Base-by-base conservation (phyloP, 495 filamentous ascomycete genomes). In the Margaritispora aquatica region DNA sequence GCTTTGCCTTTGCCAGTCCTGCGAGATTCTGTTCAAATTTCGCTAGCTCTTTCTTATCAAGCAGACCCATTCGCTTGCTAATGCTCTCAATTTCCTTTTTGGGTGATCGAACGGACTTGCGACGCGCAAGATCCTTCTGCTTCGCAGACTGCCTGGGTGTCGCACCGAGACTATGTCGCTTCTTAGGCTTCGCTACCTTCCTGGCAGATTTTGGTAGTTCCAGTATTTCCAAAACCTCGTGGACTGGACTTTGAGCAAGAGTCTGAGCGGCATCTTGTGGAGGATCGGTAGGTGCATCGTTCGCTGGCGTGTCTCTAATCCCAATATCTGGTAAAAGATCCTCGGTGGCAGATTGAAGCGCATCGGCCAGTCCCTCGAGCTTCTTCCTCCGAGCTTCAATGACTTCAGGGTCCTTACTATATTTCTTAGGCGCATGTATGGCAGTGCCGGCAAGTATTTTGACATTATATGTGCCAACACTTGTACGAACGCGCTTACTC, bases 401-500 rank as follows among this genome's bases (percentile, higher is more conserved):
- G 5, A 26, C 59, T 26, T 22, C 47, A 21, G 34, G 41, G 26
- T 67, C 44, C 49, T 64, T 67, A 36, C 60, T 48, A 36, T 38
- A 65, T 36, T 65, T 63, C 51, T 63, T 65, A 70, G 70, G 60
- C 65, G 60, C 74, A 56, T 78, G 74, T 34, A 66, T 64, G 17
- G 70, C 71, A 19, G 75, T 81, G 17, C 79, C 77, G 26, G 68
- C 72, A 8, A 84, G 67, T 44, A 78, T 71, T 27, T 77, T 72
- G 26, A 84, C 68, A 55, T 85, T 85, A 69, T 84, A 85, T 22
- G 80, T 74, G 2, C 74, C 74, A 9, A 77, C 59, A 50, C 74
- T 77, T 1, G 71, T 61, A 38, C 78, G 74, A 22, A 72, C 68
- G 48, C 80, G 72, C 57, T 77, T 74, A 52, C 73, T 71, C 46